These are phyloP conservation scores for Amoeboaphelidium protococcarum DNA, from an alignment of 371 early-diverging fungal species.

Conservation along the genomic window DNA sequence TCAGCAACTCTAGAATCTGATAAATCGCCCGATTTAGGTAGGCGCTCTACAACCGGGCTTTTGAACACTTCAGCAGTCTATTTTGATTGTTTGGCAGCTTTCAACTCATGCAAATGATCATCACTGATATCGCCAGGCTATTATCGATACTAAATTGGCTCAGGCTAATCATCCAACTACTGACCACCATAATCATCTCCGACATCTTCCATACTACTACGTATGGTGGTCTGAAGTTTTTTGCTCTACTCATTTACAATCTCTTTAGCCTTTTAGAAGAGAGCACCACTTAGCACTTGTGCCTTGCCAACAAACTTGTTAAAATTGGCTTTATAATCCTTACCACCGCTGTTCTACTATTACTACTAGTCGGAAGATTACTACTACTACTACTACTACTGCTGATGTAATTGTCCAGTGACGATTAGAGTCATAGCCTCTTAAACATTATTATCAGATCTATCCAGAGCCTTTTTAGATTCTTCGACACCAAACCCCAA, in stretches of 20 bases:
- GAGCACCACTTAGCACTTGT: conserved; percentile 29
- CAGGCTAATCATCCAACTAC: conserved; percentile 1
- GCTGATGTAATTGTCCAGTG: too few species aligned
- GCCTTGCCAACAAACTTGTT: conserved; percentile 19
- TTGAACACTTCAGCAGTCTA: neutral
- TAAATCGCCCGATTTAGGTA: too few species aligned
- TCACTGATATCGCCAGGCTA: conserved; percentile 2
- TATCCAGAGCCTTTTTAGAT: conserved; percentile 30
- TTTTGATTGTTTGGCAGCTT: neutral
- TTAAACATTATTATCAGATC: conserved; percentile 29
- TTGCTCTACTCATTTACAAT: conserved; percentile 31
- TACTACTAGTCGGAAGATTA: too few species aligned
- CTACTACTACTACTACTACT: too few species aligned
- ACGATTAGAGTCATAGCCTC: too few species aligned
- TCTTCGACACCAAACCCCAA: conserved; percentile 42
- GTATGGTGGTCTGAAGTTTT: conserved; percentile 25
- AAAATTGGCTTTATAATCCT: conserved; percentile 1
- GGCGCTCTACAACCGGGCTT: conserved; percentile 1
- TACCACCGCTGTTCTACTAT: conserved; percentile 1
- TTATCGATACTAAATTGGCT: conserved; percentile 1
- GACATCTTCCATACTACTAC: too few species aligned
- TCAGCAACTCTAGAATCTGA: neutral
- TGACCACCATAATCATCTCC: conserved; percentile 1
- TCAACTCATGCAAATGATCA: conserved; percentile 1
- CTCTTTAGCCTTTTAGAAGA: conserved; percentile 35